A percentile compares a stretch with the other conserved stretches of the same genome.
Conservation (phyloP, 2,329 filamentous ascomycete species). For the Arthroderma sp. region DNA sequence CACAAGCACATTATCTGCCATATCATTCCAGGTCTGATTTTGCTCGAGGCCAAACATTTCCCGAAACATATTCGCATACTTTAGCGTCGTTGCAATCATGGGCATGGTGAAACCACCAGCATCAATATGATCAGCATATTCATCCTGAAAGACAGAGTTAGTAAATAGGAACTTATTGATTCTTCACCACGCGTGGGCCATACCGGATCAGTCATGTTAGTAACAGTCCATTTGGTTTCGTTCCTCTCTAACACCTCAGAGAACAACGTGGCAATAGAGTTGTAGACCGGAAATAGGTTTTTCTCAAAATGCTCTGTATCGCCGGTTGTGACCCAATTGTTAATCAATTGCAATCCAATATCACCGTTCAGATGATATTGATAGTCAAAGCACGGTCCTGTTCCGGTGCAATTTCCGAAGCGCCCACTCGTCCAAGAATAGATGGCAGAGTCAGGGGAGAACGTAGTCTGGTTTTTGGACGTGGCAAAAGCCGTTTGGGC, state of each 20-base stretch:
- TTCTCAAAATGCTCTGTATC: constrained; percentile 43
- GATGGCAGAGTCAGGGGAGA: constrained; percentile 45
- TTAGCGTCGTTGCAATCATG: constrained; percentile 43
- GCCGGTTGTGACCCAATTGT: constrained; percentile 48
- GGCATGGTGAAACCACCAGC: constrained; percentile 59
- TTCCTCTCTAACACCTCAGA: constrained; percentile 48
- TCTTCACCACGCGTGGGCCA: constrained; percentile 11
- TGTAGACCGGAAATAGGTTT: constrained; percentile 48
- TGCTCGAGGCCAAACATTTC: constrained; percentile 39
- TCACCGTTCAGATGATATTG: constrained; percentile 61
- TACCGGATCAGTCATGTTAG: constrained; percentile 59
- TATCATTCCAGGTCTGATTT: constrained; percentile 47
- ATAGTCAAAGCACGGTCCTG: constrained; percentile 54
- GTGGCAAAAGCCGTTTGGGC: constrained; percentile 41
- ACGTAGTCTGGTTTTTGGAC: constrained; percentile 47
- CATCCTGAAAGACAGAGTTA: constrained; percentile 32
- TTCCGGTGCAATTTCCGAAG: constrained; percentile 55
- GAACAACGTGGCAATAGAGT: constrained; percentile 50
- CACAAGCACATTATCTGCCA: constrained; percentile 43
- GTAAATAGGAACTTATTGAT: neutral
- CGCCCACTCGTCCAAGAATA: constrained; percentile 57
- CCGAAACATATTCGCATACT: constrained; percentile 45
- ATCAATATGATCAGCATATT: constrained; percentile 54
- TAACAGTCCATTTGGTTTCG: constrained; percentile 39
- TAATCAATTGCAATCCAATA: constrained; percentile 49